Base-by-base conservation (phyloP, 2,329 filamentous ascomycete species). In the Geoglossum cookeanum region DNA sequence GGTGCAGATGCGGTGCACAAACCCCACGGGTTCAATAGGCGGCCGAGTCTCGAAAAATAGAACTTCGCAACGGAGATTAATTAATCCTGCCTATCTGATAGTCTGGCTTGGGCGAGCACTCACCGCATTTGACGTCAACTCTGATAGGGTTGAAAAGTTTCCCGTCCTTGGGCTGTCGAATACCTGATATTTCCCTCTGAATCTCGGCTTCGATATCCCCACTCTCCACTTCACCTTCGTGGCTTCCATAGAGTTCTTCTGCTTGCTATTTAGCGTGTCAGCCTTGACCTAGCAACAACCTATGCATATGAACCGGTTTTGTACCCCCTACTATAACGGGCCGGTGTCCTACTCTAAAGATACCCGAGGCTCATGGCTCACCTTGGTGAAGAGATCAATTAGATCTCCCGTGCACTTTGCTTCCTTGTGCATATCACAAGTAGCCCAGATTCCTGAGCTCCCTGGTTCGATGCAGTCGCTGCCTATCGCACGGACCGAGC, bases 361-460 rank as follows among this genome's bases (percentile, higher is more conserved):
- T 8, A 35, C 30, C 48, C 3, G 55, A 30, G 13, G 13, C 30
- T 11, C 15, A 53, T 51, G 27, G 65, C 72, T 60, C 69, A 85
- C 83, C 71, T 84, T 76, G 48, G 83, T 75, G 64, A 87, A 84
- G 27, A 89, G 70, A 59, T 77, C 70, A 58, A 74, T 75, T 60
- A 89, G 74, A 66, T 91, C 86, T 55, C 75, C 72, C 1, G 84
- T 76, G 13, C 85, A 84, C 68, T 81, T 84, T 47, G 74, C 74
- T 68, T 87, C 84, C 71, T 85, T 83, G 61, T 79, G 79, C 65
- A 83, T 78, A 55, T 83, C 80, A 66, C 84, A 90, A 0, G 85
- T 89, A 32, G 83, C 82, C 84, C 85, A 91, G 59, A 91, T 81
- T 4, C 86, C 86, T 56, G 76, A 73, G 64, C 89, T 84, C 4